Conservation (phyloP, 352 stramenopile species). For the Pythium rhizo-oryzae region DNA sequence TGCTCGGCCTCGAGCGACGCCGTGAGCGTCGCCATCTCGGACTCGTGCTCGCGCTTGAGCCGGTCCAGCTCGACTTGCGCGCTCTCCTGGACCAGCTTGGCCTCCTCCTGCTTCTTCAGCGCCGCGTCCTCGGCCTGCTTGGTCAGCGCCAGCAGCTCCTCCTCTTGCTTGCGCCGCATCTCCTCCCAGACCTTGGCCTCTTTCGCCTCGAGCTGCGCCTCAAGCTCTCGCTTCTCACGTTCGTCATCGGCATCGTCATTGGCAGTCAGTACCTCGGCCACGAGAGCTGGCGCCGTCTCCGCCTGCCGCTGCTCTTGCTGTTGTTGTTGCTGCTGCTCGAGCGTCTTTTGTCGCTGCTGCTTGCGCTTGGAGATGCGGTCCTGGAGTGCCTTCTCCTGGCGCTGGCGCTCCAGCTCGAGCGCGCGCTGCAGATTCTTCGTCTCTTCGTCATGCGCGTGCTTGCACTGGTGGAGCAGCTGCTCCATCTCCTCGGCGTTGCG, state of each 20-base stretch:
- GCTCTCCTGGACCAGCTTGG: conserved; percentile 23
- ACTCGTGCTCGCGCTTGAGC: conserved; percentile 63
- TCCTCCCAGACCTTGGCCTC: conserved; percentile 37
- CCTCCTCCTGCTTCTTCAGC: conserved; percentile 22
- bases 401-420: conserved; percentile 42
- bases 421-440: conserved; percentile 29
- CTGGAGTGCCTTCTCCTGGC: conserved; percentile 54
- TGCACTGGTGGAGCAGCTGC: conserved; percentile 25
- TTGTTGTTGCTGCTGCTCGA: conserved; percentile 5
- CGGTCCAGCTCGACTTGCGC: conserved; percentile 54
- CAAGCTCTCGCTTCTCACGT: conserved; percentile 36
- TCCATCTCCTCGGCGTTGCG: conserved; percentile 39
- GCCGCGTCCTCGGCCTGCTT: conserved; percentile 19
- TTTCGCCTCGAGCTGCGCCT: conserved; percentile 39
- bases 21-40: conserved; percentile 58
- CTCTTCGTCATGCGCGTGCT: conserved; percentile 38
- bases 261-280: background rate
- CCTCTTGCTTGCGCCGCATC: conserved; percentile 27
- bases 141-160: conserved; percentile 12
- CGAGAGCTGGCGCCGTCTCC: background rate
- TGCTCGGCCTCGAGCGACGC: conserved; percentile 46
- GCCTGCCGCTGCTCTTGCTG: background rate
- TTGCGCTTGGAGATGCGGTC: conserved; percentile 62
- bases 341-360: conserved; percentile 32
- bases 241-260: conserved; percentile 35